Evolutionary conservation across 306 rosid genomes (phyloP), one percentile per base, ranked within the genome.

Genomic region (Senna siamea): DNA sequence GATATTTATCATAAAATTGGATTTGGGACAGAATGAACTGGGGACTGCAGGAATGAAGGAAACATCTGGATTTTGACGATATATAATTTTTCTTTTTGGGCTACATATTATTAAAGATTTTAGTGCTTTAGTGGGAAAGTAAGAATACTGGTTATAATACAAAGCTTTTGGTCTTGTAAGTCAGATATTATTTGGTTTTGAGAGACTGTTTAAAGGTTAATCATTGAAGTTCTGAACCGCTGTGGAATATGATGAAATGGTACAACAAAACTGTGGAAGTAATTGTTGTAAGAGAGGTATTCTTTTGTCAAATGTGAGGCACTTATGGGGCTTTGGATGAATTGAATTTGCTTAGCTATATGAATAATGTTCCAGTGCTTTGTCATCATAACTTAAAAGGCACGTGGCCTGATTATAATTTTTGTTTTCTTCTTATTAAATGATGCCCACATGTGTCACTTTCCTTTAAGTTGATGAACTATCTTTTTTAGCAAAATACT

Each of bases 311-410:
- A 86, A 85, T 81, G 56, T 58, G 66, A 52, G 65, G 56, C 54
- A 41, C 20, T 37, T 23, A 75, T 73, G 80, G 73, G 63, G n/a
- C n/a, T 74, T 61, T 73, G 69, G 78, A 81, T 86, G 82, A 65
- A 78, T 82, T 61, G 67, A 61, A 61, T 17, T 43, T 82, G 80
- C 78, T 32, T 90, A 73, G 76, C 84, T 80, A 51, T 73, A 37
- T 80, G 89, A 85, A 83, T 81, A 78, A 73, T 68, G 66, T 85
- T 80, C 80, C 79, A 75, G 78, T 77, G 76, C 75, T 66, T 78
- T 80, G 60, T 77, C 86, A 78, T 80, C 62, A 32, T 75, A 66
- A 75, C 76, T 32, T 34, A 75, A 72, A 85, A 78, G 75, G 96
- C 89, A 90, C 89, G 96, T 86, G 73, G 62, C 73, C 75, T 69